These are phyloP conservation scores for Candida loeiensis DNA, from an alignment of 805 yeast species.

Conservation along the genomic window DNA sequence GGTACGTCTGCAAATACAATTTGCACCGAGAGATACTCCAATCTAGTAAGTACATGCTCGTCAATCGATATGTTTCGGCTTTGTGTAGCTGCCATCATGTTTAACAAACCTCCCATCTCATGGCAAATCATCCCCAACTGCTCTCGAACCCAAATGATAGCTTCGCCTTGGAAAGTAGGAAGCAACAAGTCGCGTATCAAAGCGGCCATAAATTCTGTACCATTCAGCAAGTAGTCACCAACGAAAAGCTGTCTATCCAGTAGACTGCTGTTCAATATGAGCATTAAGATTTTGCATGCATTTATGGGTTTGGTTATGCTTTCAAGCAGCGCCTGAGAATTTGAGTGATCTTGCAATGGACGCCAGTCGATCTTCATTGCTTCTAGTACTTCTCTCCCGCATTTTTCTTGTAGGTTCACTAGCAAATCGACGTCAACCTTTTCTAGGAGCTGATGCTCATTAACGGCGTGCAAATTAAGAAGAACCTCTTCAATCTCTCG, in stretches of 20 bases:
- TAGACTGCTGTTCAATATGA: slow-evolving; percentile 38
- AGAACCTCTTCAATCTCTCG: slow-evolving; percentile 14
- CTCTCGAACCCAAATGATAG: neutral
- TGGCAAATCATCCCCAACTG: slow-evolving; percentile 8
- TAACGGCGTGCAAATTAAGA: slow-evolving; percentile 27
- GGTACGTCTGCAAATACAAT: slow-evolving; percentile 39
- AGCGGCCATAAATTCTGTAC: slow-evolving; percentile 37
- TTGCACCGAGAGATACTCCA: slow-evolving; percentile 51
- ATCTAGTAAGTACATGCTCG: slow-evolving; percentile 52
- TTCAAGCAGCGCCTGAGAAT: slow-evolving; percentile 2
- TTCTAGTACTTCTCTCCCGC: slow-evolving; percentile 22
- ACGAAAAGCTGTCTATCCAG: slow-evolving; percentile 43
- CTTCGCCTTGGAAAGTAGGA: slow-evolving; percentile 7
- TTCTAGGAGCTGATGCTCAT: slow-evolving; percentile 12
- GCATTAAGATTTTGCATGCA: slow-evolving; percentile 16
- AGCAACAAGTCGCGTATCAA: slow-evolving; percentile 28
- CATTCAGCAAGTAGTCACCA: slow-evolving; percentile 41
- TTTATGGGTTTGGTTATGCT: neutral
- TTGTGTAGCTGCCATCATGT: slow-evolving; percentile 10
- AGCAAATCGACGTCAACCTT: slow-evolving; percentile 16
- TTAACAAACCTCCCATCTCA: slow-evolving; percentile 14
- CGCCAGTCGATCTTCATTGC: slow-evolving; percentile 9
- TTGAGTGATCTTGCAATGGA: neutral
- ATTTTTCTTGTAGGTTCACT: slow-evolving; percentile 22
- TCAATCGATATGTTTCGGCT: slow-evolving; percentile 20